These are phyloP conservation scores for Suillus sp. DNA, from an alignment of 768 basidiomycete species.

Conservation along the genomic window DNA sequence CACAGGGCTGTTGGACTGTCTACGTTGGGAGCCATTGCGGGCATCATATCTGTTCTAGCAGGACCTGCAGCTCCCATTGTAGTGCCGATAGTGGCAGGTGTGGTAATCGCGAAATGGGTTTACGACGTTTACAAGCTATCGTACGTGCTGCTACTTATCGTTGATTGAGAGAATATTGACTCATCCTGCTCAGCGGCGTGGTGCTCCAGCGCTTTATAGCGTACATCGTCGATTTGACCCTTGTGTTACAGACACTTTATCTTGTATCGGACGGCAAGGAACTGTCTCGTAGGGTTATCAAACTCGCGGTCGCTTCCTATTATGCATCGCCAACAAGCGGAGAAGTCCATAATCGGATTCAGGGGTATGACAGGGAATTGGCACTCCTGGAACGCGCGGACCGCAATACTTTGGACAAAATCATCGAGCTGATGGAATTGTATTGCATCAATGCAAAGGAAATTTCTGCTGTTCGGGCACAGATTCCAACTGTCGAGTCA, in stretches of 20 bases:
- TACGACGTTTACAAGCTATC: neutral
- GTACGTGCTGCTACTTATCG: neutral
- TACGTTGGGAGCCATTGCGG: neutral
- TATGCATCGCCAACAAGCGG: neutral
- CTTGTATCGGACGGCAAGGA: neutral
- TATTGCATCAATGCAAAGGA: neutral
- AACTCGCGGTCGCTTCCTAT: neutral
- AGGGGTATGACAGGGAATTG: neutral
- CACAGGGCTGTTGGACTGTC: neutral
- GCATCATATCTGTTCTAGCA: neutral
- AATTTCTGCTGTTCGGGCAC: neutral
- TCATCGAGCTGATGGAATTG: neutral
- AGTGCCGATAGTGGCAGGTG: neutral
- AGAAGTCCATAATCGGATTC: neutral
- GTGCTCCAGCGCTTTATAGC: constrained; percentile 1
- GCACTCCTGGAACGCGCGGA: neutral
- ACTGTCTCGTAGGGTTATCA: constrained; percentile 1
- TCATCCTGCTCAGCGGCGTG: neutral
- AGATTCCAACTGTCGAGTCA: neutral
- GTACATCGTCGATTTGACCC: neutral
- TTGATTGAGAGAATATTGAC: neutral
- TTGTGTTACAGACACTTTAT: neutral
- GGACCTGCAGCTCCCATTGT: neutral
- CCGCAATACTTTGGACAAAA: neutral
- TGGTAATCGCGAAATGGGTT: neutral